phyloP scores from a whole-genome alignment of 2,329 filamentous ascomycete genomes.

The Dactylellina haptotyla region DNA sequence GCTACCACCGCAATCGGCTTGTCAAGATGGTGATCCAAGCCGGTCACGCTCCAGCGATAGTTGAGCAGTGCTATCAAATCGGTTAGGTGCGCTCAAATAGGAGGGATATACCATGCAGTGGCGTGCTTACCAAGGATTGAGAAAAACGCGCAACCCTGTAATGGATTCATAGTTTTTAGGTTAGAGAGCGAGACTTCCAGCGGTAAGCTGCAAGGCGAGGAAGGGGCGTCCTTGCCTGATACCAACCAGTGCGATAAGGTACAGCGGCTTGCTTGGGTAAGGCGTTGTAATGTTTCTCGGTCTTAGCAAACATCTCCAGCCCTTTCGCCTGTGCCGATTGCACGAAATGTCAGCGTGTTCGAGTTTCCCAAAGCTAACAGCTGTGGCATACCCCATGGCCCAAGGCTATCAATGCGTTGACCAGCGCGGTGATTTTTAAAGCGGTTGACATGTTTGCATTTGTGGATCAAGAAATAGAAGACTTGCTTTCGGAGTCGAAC shows the following conservation, averaged over 20 bases:
- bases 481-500: background rate
- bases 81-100: background rate
- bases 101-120: background rate
- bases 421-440: constrained; percentile 20
- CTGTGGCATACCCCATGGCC: constrained; percentile 17
- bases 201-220: no score
- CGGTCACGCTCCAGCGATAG: constrained; percentile 28
- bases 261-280: constrained; percentile 20
- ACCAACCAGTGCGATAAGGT: constrained; percentile 40
- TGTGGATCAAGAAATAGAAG: background rate
- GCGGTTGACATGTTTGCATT: constrained; percentile 14
- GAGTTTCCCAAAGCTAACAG: background rate
- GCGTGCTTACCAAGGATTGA: constrained; percentile 20
- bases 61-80: constrained; percentile 17
- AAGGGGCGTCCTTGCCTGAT: constrained; percentile 7
- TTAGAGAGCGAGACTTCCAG: no score
- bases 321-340: constrained; percentile 12
- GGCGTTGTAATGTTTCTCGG: constrained; percentile 8
- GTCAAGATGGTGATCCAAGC: constrained; percentile 14
- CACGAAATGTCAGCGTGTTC: background rate
- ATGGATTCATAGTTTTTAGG: background rate
- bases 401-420: constrained; percentile 30
- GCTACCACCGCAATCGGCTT: constrained; percentile 24
- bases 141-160: constrained; percentile 29
- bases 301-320: constrained; percentile 14